Evolutionary conservation across 2,329 filamentous ascomycete species (phyloP).

Genomic region (Colletotrichum salicis): DNA sequence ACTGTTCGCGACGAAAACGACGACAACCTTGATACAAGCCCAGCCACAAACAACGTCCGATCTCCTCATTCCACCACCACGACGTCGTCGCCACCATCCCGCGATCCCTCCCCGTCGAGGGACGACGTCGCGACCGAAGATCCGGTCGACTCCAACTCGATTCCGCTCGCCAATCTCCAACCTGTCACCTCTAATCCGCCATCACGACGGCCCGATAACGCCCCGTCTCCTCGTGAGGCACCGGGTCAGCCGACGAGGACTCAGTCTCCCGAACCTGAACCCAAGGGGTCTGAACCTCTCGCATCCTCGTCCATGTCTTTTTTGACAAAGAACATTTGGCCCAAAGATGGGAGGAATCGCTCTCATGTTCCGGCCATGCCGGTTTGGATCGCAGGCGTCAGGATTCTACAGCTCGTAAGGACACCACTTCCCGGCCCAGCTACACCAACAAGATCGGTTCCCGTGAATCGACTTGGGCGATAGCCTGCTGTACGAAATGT

Average conservation of each 20-base stretch:
- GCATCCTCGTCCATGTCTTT: constrained; percentile 32
- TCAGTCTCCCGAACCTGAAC: constrained; percentile 18
- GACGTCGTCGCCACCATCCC: constrained; percentile 14
- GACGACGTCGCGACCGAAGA: neutral
- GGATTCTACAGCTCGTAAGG: constrained; percentile 36
- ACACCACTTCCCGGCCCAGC: neutral
- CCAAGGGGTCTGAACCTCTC: constrained; percentile 23
- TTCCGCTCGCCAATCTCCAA: neutral
- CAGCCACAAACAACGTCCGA: neutral
- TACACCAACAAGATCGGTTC: neutral
- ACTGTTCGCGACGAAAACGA: neutral
- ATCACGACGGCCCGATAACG: constrained; percentile 7
- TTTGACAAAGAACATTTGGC: constrained; percentile 35
- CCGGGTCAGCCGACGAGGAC: constrained; percentile 31
- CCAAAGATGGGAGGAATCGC: constrained; percentile 37
- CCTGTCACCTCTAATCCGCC: neutral
- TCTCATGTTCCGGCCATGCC: constrained; percentile 36
- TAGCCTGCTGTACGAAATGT: neutral
- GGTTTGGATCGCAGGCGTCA: constrained; percentile 34
- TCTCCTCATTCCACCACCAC: constrained; percentile 2
- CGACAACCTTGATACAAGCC: neutral
- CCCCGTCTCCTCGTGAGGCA: constrained; percentile 28
- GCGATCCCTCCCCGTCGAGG: constrained; percentile 11
- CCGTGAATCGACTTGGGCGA: neutral
- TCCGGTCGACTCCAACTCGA: constrained; percentile 2